phyloP scores from a whole-genome alignment of 441 rosid genomes.

The Brassica balearica region DNA sequence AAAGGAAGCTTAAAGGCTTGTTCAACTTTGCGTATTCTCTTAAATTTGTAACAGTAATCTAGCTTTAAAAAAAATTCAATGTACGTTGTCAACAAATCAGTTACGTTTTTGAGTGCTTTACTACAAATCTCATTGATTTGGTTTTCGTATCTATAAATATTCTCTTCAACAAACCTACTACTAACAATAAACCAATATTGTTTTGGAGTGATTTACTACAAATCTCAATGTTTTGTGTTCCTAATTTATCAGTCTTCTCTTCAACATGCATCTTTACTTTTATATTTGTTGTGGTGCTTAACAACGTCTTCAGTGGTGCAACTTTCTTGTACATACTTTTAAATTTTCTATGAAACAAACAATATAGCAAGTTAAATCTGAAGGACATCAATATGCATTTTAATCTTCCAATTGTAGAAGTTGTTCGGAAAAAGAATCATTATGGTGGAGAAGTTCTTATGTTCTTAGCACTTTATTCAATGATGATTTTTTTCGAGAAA shows the following conservation, averaged over 20 bases:
- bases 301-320: background rate
- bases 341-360: background rate
- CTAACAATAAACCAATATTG: no score
- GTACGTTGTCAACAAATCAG: no score
- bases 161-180: background rate
- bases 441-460: background rate
- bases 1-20: no score
- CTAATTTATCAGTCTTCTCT: no score
- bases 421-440: background rate
- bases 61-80: no score
- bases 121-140: slow-evolving; percentile 8
- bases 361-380: background rate
- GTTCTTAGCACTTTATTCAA: background rate
- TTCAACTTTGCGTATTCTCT: no score
- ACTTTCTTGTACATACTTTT: background rate
- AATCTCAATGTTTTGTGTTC: no score
- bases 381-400: background rate
- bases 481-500: background rate
- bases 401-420: background rate
- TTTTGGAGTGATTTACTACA: no score
- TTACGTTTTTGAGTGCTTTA: background rate
- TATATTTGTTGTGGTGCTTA: background rate
- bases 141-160: background rate
- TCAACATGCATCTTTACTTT: background rate
- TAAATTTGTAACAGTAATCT: no score